Conservation (phyloP, 2,329 filamentous ascomycete species). For the Elsinoe necatrix region DNA sequence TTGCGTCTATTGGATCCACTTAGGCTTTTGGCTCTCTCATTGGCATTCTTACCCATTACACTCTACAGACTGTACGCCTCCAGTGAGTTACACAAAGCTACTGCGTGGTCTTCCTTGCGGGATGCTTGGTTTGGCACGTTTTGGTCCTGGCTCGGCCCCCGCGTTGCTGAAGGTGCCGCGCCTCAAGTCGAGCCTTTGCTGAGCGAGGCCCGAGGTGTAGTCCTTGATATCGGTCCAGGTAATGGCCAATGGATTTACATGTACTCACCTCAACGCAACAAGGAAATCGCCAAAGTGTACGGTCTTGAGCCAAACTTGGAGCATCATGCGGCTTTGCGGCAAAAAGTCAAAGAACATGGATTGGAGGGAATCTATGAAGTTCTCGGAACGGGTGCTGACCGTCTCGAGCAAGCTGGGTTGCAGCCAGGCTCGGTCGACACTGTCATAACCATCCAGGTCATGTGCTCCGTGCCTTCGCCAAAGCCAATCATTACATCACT, state of each 20-base stretch:
- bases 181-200: constrained; percentile 47
- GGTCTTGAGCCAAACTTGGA: constrained; percentile 56
- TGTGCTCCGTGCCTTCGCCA: constrained; percentile 57
- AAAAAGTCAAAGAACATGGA: constrained; percentile 43
- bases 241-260: constrained; percentile 53
- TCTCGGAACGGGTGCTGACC: constrained; percentile 55
- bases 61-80: constrained; percentile 34
- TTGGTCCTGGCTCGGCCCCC: constrained; percentile 49
- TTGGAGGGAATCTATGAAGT: constrained; percentile 53
- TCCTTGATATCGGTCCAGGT: constrained; percentile 56
- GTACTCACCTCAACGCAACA: constrained; percentile 32
- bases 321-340: constrained; percentile 43
- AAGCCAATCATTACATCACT: constrained; percentile 47
- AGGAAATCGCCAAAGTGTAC: constrained; percentile 40
- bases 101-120: constrained; percentile 28
- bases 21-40: constrained; percentile 44
- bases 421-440: constrained; percentile 47
- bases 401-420: constrained; percentile 41
- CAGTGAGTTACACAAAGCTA: constrained; percentile 23
- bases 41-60: constrained; percentile 46
- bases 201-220: constrained; percentile 43
- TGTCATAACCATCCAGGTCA: constrained; percentile 52
- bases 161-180: constrained; percentile 37
- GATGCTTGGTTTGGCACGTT: constrained; percentile 52
- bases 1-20: constrained; percentile 28